Evolutionary conservation across 176 grass and related monocot genomes (phyloP), one percentile per base, ranked within the genome.

Genomic region (Oryza glumipatula): DNA sequence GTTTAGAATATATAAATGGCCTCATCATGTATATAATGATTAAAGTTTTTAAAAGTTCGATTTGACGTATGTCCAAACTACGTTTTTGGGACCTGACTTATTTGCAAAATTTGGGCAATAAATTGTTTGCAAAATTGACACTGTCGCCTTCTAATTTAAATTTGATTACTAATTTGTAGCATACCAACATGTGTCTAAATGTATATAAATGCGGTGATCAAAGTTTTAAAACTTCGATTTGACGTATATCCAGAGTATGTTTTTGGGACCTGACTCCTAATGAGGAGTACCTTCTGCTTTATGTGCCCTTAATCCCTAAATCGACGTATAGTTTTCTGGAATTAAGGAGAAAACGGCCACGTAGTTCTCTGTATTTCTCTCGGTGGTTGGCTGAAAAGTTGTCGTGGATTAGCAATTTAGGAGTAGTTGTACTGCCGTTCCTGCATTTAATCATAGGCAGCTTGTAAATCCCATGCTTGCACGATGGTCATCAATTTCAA

Each of bases 311-410:
- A 65, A 83, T 45, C 56, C 0, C 44, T 11, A 12, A 9, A 24
- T 76, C 51, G 5, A 4, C 22, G 3, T 22, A 73, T 73, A 68
- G 73, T 82, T 86, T 82, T 82, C 83, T 60, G 21, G 58, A 86
- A 46, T 68, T 72, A 67, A 66, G 9, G 35, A 56, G 22, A 51
- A 56, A 74, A 73, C 66, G 5, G 15, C 23, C 58, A 73, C 17
- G 78, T 58, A 74, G 77, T 58, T 68, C 56, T 60, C 46, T 22
- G 16, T 46, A 21, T 47, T 86, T 90, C 66, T 78, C 28, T 11
- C 4, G 84, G 74, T 67, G 0, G 83, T 86, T 82, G 78, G 78
- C 67, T 72, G 43, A 69, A 82, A 72, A 82, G 28, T 77, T 28
- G 43, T 44, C 43, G 43, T 44, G 51, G 24, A 32, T 52, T 72